These are phyloP conservation scores for Irpex sp. DNA, from an alignment of 1,284 basidiomycete genomes.

Conservation along the genomic window DNA sequence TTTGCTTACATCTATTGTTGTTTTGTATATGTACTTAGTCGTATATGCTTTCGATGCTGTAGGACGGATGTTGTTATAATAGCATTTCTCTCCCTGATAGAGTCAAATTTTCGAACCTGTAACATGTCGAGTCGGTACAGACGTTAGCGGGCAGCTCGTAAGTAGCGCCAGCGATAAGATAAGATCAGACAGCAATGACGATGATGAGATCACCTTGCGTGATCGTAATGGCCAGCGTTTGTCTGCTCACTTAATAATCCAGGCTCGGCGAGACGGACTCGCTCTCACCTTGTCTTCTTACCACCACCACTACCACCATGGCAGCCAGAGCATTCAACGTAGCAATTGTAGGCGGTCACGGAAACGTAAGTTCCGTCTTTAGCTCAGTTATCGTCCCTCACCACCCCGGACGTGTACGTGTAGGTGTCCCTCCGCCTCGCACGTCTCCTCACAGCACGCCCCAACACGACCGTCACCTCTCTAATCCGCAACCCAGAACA, in stretches of 20 bases:
- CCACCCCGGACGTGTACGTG: neutral
- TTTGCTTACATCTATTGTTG: too few species aligned
- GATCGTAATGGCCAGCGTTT: neutral
- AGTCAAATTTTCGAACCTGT: too few species aligned
- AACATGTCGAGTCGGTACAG: too few species aligned
- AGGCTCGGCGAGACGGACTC: too few species aligned
- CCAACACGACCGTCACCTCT: conserved; percentile 46
- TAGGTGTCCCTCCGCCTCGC: conserved; percentile 58
- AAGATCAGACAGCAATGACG: too few species aligned
- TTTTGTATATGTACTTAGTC: too few species aligned
- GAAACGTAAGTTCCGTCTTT: conserved; percentile 33
- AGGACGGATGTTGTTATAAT: too few species aligned
- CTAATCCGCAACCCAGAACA: conserved; percentile 53
- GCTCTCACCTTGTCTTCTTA: neutral
- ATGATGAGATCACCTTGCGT: too few species aligned
- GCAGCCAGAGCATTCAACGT: conserved; percentile 18
- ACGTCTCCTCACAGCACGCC: conserved; percentile 35
- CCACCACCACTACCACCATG: neutral
- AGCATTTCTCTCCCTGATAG: too few species aligned
- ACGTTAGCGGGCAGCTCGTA: too few species aligned
- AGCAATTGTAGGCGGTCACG: conserved; percentile 49
- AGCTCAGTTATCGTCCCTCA: neutral
- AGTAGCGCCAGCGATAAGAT: too few species aligned
- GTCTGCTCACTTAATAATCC: neutral
- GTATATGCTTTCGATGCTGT: too few species aligned